phyloP scores from a whole-genome alignment of 108 stramenopile genomes.

The Nitzschia sp. region DNA sequence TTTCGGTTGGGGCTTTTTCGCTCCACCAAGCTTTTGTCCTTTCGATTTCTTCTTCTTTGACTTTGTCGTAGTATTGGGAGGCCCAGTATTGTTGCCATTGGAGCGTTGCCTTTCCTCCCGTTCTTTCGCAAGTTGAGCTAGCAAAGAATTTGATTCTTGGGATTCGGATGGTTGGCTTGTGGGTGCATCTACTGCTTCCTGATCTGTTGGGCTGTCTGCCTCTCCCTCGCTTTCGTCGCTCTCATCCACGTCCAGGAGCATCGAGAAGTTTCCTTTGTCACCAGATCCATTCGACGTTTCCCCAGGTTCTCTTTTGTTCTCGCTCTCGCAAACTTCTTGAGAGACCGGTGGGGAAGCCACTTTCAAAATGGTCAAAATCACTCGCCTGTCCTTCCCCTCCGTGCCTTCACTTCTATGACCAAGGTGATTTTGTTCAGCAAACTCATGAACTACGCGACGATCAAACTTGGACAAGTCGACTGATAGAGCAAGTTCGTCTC shows the following conservation, averaged over 20 bases:
- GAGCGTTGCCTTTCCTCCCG: conserved; percentile 43
- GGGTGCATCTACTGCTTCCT: no score
- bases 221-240: conserved; percentile 31
- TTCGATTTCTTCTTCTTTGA: conserved; percentile 37
- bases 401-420: conserved; percentile 49
- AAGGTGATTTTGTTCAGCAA: conserved; percentile 60
- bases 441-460: conserved; percentile 52
- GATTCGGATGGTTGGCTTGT: background rate
- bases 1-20: conserved; percentile 12
- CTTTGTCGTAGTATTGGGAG: background rate
- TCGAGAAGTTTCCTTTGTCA: no score
- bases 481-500: conserved; percentile 50
- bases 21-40: conserved; percentile 52
- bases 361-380: conserved; percentile 44
- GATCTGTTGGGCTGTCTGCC: background rate
- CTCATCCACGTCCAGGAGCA: conserved; percentile 20
- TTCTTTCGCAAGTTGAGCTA: conserved; percentile 62
- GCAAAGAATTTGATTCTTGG: conserved; percentile 32
- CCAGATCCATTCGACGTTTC: background rate
- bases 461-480: conserved; percentile 50
- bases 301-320: background rate
- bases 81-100: conserved; percentile 10
- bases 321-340: background rate
- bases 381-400: conserved; percentile 42
- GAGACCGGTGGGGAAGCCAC: background rate